Percentiles rank a stretch among this genome's conserved stretches.
These are phyloP conservation scores for Monosporascus sp. DNA, from an alignment of 2,329 filamentous ascomycete species.

Conservation along the genomic window DNA sequence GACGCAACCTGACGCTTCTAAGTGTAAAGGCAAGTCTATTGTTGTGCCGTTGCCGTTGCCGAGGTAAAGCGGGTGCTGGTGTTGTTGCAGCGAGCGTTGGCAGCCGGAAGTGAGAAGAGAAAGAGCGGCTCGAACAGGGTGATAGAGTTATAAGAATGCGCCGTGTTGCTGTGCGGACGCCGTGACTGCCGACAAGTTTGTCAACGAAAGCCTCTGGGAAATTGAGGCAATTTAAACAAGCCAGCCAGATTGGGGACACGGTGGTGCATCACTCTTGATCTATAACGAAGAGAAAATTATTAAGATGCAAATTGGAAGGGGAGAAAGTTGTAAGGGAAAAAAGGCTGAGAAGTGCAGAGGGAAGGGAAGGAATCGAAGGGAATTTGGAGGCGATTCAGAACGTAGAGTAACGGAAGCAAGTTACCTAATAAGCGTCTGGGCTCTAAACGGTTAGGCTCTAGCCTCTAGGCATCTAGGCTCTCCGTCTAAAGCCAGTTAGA, in stretches of 20 bases:
- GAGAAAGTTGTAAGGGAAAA: constrained; percentile 23
- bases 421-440: background rate
- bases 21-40: background rate
- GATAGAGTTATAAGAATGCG: too few species aligned
- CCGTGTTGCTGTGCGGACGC: too few species aligned
- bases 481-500: background rate
- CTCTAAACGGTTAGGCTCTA: background rate
- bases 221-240: constrained; percentile 5
- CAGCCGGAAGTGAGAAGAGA: background rate
- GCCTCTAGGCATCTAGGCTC: background rate
- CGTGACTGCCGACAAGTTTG: background rate
- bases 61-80: background rate
- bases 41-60: background rate
- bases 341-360: constrained; percentile 30
- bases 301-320: constrained; percentile 23
- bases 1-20: background rate
- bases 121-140: background rate
- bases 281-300: constrained; percentile 15
- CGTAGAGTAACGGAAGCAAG: background rate
- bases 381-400: constrained; percentile 13
- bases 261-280: constrained; percentile 23
- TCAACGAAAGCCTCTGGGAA: background rate
- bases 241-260: constrained; percentile 22
- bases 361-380: constrained; percentile 31
- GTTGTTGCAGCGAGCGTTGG: background rate